Percentiles rank a stretch among this genome's conserved stretches.
Evolutionary conservation across 1,284 basidiomycete species (phyloP).

Genomic region (Boletus coffeatus): DNA sequence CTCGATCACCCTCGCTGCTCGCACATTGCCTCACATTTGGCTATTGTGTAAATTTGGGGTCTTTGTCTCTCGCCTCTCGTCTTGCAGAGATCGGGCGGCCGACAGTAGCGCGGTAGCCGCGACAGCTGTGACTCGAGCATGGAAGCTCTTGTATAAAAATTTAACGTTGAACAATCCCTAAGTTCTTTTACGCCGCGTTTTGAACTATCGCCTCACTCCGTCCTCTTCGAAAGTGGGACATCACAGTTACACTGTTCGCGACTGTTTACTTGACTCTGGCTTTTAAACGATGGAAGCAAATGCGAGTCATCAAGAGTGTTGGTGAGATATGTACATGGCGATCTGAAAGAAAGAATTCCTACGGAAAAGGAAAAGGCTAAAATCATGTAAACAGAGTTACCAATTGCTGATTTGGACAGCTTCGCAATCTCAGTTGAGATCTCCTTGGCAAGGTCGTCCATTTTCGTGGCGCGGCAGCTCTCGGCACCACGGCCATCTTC

Average conservation of each 20-base stretch:
- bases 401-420: slow-evolving; percentile 13
- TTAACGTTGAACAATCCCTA: too few relatives aligned
- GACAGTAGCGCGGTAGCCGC: slow-evolving; percentile 5
- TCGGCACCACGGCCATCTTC: slow-evolving; percentile 13
- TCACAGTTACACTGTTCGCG: too few relatives aligned
- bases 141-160: neutral
- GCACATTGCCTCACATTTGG: neutral
- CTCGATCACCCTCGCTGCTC: neutral
- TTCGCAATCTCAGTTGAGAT: slow-evolving; percentile 18
- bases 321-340: too few relatives aligned
- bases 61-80: neutral
- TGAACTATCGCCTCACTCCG: too few relatives aligned
- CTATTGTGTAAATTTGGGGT: neutral
- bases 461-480: slow-evolving; percentile 3
- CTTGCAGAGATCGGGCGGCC: slow-evolving; percentile 17
- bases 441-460: slow-evolving; percentile 8
- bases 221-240: too few relatives aligned
- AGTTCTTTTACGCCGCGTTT: too few relatives aligned
- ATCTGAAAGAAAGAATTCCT: too few relatives aligned
- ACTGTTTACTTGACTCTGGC: too few relatives aligned
- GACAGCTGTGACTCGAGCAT: slow-evolving; percentile 1
- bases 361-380: too few relatives aligned
- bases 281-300: too few relatives aligned
- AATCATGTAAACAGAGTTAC: too few relatives aligned
- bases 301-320: too few relatives aligned